Conservation (phyloP, 495 filamentous ascomycete genomes). For the Lasiosphaeris hirsuta region DNA sequence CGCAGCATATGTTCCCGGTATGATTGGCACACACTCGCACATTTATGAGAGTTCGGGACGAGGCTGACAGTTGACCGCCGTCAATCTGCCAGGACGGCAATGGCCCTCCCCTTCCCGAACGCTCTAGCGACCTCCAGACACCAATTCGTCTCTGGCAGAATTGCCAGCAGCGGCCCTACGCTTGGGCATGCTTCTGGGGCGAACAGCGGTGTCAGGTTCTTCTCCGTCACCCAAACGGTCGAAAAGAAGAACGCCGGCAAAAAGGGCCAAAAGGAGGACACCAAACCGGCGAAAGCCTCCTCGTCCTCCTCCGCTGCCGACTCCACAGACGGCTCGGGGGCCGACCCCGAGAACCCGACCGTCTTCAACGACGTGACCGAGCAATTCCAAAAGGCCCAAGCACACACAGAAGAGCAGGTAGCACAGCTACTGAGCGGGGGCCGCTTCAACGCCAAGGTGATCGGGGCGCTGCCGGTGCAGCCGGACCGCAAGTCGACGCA, state of each 20-base stretch:
- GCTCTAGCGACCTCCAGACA: too few relatives aligned
- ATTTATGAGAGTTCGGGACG: too few relatives aligned
- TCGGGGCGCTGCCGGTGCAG: conserved; percentile 64
- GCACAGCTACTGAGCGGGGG: conserved; percentile 57
- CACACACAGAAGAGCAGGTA: conserved; percentile 59
- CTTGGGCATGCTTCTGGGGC: too few relatives aligned
- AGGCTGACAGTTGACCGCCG: too few relatives aligned
- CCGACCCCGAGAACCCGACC: conserved; percentile 54
- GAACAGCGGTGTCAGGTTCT: too few relatives aligned
- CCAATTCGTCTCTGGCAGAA: too few relatives aligned
- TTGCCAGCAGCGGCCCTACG: too few relatives aligned
- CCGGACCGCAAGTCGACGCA: conserved; percentile 42
- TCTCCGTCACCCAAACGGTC: too few relatives aligned
- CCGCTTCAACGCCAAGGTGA: conserved; percentile 62
- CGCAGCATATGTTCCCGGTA: conserved; percentile 10
- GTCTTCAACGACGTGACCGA: conserved; percentile 63
- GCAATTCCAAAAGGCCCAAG: conserved; percentile 54
- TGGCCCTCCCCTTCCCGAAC: too few relatives aligned
- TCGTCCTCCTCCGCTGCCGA: not conserved
- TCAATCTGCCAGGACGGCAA: too few relatives aligned
- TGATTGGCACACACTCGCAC: not conserved
- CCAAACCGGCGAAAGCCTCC: not conserved
- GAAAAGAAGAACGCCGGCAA: too few relatives aligned
- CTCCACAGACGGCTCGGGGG: conserved; percentile 17
- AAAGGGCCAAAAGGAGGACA: too few relatives aligned